Conservation (phyloP, 768 basidiomycete species). For the Strobilomyces echinocephalus region DNA sequence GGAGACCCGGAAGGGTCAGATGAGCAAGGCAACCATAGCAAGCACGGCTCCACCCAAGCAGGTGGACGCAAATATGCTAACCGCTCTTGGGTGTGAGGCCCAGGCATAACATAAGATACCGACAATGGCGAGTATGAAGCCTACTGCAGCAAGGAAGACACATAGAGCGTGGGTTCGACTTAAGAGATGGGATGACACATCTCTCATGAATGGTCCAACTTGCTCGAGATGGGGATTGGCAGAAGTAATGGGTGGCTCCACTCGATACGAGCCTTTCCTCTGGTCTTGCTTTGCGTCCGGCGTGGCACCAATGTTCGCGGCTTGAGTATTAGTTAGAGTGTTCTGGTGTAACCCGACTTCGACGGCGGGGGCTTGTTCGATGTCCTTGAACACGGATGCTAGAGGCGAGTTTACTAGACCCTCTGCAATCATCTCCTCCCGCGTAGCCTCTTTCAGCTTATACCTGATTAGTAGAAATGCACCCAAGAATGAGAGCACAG, state of each 20-base stretch:
- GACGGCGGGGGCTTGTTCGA: slow-evolving; percentile 6
- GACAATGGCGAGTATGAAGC: slow-evolving; percentile 46
- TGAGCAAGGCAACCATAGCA: slow-evolving; percentile 11
- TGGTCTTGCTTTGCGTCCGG: neutral
- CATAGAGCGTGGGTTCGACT: slow-evolving; percentile 47
- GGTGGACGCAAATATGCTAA: slow-evolving; percentile 39
- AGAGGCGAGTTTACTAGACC: slow-evolving; percentile 26
- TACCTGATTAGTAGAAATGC: slow-evolving; percentile 54
- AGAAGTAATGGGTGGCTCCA: slow-evolving; percentile 35
- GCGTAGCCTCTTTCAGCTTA: slow-evolving; percentile 49
- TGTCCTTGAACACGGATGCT: slow-evolving; percentile 7
- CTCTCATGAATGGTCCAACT: slow-evolving; percentile 42
- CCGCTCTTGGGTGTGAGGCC: slow-evolving; percentile 42
- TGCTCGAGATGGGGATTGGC: slow-evolving; percentile 48
- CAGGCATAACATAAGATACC: slow-evolving; percentile 52
- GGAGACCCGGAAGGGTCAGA: neutral
- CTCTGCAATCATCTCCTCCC: slow-evolving; percentile 41
- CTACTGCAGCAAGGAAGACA: slow-evolving; percentile 41
- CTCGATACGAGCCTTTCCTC: neutral
- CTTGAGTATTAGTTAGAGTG: neutral
- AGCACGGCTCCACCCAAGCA: slow-evolving; percentile 37
- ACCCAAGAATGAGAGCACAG: slow-evolving; percentile 47
- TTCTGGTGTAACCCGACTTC: slow-evolving; percentile 2
- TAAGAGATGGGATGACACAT: slow-evolving; percentile 41
- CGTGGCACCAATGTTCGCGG: neutral